Evolutionary conservation across 2,329 filamentous ascomycete species (phyloP).

Genomic region (Calonectria pauciramosa): DNA sequence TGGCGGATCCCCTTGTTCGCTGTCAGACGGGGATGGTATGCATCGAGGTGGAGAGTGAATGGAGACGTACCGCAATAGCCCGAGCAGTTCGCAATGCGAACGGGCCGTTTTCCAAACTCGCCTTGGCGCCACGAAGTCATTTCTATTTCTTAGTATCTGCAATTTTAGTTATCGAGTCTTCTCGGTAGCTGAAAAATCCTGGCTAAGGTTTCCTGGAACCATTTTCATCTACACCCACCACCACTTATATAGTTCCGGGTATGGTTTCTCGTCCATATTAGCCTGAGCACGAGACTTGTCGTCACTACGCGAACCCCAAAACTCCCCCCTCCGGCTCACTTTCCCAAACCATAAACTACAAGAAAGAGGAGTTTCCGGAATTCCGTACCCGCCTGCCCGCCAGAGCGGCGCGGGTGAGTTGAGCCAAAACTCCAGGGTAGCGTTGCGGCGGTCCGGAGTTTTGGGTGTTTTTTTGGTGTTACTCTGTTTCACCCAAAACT

Average conservation of each 20-base stretch:
- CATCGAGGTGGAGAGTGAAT: not conserved
- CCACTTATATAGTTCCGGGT: not conserved
- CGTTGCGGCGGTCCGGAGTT: not conserved
- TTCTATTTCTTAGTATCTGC: not conserved
- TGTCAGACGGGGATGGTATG: not conserved
- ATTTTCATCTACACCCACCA: not conserved
- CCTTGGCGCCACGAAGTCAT: constrained; percentile 17
- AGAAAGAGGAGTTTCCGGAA: not conserved
- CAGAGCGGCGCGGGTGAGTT: not conserved
- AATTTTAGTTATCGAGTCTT: not conserved
- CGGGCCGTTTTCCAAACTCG: constrained; percentile 21
- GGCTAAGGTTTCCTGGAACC: not conserved
- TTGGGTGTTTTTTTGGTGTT: not conserved
- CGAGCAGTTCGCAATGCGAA: constrained; percentile 29
- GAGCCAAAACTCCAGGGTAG: constrained; percentile 1
- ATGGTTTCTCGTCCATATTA: not conserved
- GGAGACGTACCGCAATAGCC: constrained; percentile 24
- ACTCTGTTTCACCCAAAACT: not conserved
- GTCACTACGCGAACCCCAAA: not conserved
- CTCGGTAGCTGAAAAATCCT: not conserved
- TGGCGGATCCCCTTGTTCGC: constrained; percentile 21
- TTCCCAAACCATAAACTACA: not conserved
- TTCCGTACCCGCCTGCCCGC: not conserved
- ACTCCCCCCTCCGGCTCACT: not conserved
- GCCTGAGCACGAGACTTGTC: not conserved